Base-by-base conservation (phyloP, 495 filamentous ascomycete species). In the Apiosordaria backusii region DNA sequence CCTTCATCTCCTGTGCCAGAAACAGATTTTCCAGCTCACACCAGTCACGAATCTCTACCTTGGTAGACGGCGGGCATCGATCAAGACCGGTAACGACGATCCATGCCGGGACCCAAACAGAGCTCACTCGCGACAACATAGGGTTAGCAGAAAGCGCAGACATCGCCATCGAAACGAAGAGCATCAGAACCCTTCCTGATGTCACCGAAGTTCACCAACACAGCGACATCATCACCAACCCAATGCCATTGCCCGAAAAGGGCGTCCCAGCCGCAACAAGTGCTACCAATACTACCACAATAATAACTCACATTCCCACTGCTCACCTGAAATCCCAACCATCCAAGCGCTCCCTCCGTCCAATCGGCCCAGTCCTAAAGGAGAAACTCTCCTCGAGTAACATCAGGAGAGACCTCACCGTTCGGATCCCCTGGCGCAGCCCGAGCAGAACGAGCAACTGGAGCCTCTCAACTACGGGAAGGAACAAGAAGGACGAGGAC, bases 1-100 rank as follows among this genome's bases (percentile, higher is more conserved):
- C 71, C 1, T 50, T 78, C 24, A 3, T 5, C 16, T 21, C 63
- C 71, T 5, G 23, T 63, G 27, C 67, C 69, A 57, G 57, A 68
- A 0, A 26, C 40, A 21, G 62, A 64, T 9, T 25, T 40, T 26
- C 29, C 25, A 21, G 23, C 0, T 4, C 53, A 9, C 53, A 22
- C 5, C 52, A n/a, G 52, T n/a, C 52, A 9, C 21, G 16, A 22
- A n/a, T 54, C 6, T n/a, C 52, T 5, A 5, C 19, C 53, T 18
- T 26, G 21, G 13, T 18, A 4, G 9, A 26, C 13, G 15, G 50
- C 57, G 16, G 60, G 61, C 26, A 57, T 57, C 24, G 55, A 45
- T 45, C 35, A 45, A 45, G 35, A 13, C 35, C 35, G 16, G 58
- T 35, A 50, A 59, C 10, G 62, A 24, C 53, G 18, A 6, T 21